Evolutionary conservation across 2,329 filamentous ascomycete genomes (phyloP).

Genomic region (Harringtonia aguacate): DNA sequence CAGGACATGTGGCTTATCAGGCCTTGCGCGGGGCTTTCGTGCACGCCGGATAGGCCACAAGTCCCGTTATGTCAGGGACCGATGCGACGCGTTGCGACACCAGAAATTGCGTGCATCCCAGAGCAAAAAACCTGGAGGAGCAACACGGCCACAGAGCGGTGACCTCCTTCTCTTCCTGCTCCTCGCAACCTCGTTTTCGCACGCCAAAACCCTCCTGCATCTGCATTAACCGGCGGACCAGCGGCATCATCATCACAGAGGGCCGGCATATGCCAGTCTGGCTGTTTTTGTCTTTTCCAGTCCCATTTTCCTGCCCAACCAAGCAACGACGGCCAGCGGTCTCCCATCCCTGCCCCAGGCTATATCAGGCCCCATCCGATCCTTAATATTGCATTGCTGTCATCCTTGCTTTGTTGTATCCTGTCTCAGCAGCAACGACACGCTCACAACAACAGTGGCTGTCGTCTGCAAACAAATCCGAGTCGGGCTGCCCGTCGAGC

Average conservation of each 20-base stretch:
- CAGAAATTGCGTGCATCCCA: slow-evolving; percentile 1
- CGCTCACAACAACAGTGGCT: not conserved
- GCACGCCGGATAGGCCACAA: not conserved
- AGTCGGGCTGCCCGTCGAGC: not conserved
- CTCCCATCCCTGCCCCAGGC: not conserved
- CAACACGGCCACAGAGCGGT: too few species aligned
- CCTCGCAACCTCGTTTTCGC: not conserved
- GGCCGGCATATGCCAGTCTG: too few species aligned
- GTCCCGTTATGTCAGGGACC: slow-evolving; percentile 2
- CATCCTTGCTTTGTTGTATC: slow-evolving; percentile 2
- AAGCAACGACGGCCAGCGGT: not conserved
- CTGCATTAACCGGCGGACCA: too few species aligned
- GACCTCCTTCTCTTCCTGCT: not conserved
- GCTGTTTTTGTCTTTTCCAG: too few species aligned
- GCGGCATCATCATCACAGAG: too few species aligned
- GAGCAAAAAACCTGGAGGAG: not conserved
- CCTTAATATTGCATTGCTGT: slow-evolving; percentile 5
- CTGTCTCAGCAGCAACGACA: slow-evolving; percentile 9
- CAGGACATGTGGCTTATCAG: not conserved
- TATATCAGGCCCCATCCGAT: slow-evolving; percentile 7
- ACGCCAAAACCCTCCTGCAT: too few species aligned
- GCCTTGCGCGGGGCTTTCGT: not conserved
- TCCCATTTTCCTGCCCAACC: not conserved
- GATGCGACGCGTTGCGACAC: slow-evolving; percentile 7
- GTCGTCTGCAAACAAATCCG: not conserved